A percentile compares a stretch with the other conserved stretches of the same genome.
These are phyloP conservation scores for Teunomyces aglyptinius DNA, from an alignment of 805 yeast species.

Conservation along the genomic window DNA sequence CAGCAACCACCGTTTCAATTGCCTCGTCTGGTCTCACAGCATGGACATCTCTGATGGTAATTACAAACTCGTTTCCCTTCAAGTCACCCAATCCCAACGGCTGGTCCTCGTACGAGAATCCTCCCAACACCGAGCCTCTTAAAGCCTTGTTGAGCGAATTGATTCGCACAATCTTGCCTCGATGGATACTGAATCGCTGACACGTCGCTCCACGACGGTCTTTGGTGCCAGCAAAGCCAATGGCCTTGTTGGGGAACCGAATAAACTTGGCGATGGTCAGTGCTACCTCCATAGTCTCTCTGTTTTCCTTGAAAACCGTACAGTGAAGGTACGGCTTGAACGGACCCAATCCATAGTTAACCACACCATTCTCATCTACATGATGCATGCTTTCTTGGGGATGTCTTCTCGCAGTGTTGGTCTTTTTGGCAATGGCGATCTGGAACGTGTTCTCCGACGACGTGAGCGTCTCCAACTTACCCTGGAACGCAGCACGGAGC, in stretches of 20 bases:
- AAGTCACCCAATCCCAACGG: conserved; percentile 78
- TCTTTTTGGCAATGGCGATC: conserved; percentile 51
- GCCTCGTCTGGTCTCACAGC: conserved; percentile 27
- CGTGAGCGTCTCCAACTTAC: conserved; percentile 77
- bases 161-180: conserved; percentile 70
- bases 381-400: conserved; percentile 38
- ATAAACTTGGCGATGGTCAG: conserved; percentile 68
- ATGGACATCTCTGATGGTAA: conserved; percentile 75
- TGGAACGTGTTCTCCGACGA: conserved; percentile 63
- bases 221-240: conserved; percentile 92
- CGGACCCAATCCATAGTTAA: conserved; percentile 74
- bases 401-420: conserved; percentile 36
- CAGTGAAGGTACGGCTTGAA: conserved; percentile 68
- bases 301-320: conserved; percentile 86
- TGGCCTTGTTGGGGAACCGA: conserved; percentile 64
- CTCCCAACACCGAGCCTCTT: conserved; percentile 77
- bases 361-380: conserved; percentile 49
- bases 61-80: conserved; percentile 82
- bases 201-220: conserved; percentile 96
- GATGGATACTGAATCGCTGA: conserved; percentile 70
- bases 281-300: conserved; percentile 96
- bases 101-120: conserved; percentile 63
- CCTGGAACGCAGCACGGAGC: conserved; percentile 68
- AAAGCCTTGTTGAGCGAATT: conserved; percentile 72
- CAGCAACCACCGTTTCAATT: conserved; percentile 46